These are phyloP conservation scores for Eleusine indica DNA, from an alignment of 176 grass and related monocot species.

Conservation along the genomic window DNA sequence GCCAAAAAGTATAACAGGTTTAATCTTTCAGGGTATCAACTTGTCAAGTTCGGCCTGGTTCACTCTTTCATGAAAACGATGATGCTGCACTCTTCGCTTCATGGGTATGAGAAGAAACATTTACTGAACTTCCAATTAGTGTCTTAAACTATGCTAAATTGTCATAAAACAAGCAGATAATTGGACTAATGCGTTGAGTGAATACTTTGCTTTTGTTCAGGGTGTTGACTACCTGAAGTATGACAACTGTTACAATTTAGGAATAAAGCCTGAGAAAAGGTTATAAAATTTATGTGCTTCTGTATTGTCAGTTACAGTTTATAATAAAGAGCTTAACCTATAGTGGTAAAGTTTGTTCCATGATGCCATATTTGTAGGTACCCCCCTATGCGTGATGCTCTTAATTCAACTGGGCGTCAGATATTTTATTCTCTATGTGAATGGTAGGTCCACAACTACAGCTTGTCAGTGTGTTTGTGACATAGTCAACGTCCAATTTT, in stretches of 20 bases:
- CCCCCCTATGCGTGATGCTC: slow-evolving; percentile 95
- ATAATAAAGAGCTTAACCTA: background rate
- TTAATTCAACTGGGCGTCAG: slow-evolving; percentile 79
- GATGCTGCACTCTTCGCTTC: slow-evolving; percentile 87
- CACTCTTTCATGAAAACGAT: slow-evolving; percentile 69
- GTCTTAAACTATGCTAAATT: slow-evolving; percentile 15
- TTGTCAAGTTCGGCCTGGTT: slow-evolving; percentile 97
- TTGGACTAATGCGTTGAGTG: background rate
- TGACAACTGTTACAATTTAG: slow-evolving; percentile 93
- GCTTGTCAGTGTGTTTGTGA: background rate
- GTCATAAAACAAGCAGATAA: slow-evolving; percentile 2
- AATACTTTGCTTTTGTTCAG: slow-evolving; percentile 40
- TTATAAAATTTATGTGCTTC: slow-evolving; percentile 26
- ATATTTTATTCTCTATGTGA: slow-evolving; percentile 97
- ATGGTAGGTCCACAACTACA: slow-evolving; percentile 55
- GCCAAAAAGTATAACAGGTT: slow-evolving; percentile 21
- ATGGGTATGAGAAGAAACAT: slow-evolving; percentile 66
- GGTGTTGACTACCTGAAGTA: slow-evolving; percentile 94
- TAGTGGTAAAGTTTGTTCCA: slow-evolving; percentile 20
- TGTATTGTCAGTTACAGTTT: background rate
- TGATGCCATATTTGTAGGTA: slow-evolving; percentile 59
- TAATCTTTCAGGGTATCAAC: slow-evolving; percentile 72
- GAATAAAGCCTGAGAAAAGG: slow-evolving; percentile 81
- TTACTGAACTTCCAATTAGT: background rate
- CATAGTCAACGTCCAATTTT: slow-evolving; percentile 13